phyloP scores from a whole-genome alignment of 331 rosid species.

The Acacia concinna region DNA sequence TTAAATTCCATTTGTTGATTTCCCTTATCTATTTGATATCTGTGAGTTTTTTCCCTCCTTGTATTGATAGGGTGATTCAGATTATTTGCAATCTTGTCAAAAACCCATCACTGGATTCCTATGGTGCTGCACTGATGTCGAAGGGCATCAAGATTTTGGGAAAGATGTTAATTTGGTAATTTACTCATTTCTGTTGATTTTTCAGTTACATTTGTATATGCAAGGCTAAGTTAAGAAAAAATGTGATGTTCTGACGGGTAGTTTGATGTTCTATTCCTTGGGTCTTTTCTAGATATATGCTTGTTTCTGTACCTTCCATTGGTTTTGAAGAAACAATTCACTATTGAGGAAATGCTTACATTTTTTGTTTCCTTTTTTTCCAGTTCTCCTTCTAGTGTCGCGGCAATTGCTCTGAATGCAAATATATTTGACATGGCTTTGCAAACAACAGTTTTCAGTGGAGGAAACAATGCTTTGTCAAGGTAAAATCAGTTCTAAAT shows the following conservation, averaged over 20 bases:
- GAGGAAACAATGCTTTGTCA: slow-evolving; percentile 46
- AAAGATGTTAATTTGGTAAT: slow-evolving; percentile 74
- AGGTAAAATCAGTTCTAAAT: slow-evolving; percentile 46
- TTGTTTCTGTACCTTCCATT: slow-evolving; percentile 1
- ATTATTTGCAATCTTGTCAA: slow-evolving; percentile 70
- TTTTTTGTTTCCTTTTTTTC: slow-evolving; percentile 25
- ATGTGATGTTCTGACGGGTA: slow-evolving; percentile 8
- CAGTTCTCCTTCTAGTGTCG: slow-evolving; percentile 79
- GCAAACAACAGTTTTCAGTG: slow-evolving; percentile 43
- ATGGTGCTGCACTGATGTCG: slow-evolving; percentile 73
- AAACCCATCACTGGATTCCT: slow-evolving; percentile 59
- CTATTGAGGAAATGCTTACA: background rate
- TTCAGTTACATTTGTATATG: background rate
- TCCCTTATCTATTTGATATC: slow-evolving; percentile 12
- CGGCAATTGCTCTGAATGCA: slow-evolving; percentile 65
- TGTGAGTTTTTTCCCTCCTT: slow-evolving; percentile 27
- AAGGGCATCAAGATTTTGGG: slow-evolving; percentile 71
- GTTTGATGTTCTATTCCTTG: slow-evolving; percentile 26
- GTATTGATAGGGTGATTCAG: slow-evolving; percentile 69
- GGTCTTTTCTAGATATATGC: slow-evolving; percentile 7
- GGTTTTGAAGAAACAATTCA: slow-evolving; percentile 25
- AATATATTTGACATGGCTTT: slow-evolving; percentile 64
- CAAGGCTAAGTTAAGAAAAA: slow-evolving; percentile 5
- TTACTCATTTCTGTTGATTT: slow-evolving; percentile 19
- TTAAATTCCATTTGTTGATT: slow-evolving; percentile 11